Conservation (phyloP, 768 basidiomycete species). For the Rhodotorula graminis region DNA sequence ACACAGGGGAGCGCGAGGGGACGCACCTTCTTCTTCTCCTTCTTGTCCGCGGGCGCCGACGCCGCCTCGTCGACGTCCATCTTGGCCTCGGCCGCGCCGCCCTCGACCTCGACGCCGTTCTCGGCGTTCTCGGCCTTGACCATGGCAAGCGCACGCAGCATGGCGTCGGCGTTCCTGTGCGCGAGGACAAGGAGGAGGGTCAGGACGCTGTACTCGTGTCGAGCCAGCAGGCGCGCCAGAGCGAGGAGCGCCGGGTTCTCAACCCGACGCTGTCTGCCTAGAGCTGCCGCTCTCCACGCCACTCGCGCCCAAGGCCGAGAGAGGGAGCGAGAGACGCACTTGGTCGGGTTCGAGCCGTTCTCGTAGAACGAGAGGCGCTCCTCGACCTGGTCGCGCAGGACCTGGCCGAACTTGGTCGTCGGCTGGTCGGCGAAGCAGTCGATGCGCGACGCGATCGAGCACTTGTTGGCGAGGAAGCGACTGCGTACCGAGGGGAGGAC, state of each 20-base stretch:
- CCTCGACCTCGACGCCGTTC: slow-evolving; percentile 15
- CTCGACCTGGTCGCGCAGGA: slow-evolving; percentile 86
- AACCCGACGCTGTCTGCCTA: no score
- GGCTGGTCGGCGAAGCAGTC: slow-evolving; percentile 78
- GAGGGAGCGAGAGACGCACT: no score
- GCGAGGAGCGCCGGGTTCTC: no score
- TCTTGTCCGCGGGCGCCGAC: slow-evolving; percentile 32
- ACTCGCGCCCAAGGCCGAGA: no score
- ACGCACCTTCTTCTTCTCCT: slow-evolving; percentile 21
- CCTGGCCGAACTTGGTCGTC: slow-evolving; percentile 89
- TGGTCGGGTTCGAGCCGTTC: slow-evolving; percentile 77
- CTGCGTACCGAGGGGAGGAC: slow-evolving; percentile 38
- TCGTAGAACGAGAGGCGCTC: slow-evolving; percentile 93
- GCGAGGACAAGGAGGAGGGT: no score
- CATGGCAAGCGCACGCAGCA: slow-evolving; percentile 27
- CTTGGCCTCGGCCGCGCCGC: not conserved
- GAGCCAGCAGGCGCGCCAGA: not conserved
- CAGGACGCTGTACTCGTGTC: no score
- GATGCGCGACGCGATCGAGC: slow-evolving; percentile 92
- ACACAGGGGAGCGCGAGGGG: no score
- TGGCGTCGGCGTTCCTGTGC: slow-evolving; percentile 31
- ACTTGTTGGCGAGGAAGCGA: slow-evolving; percentile 96
- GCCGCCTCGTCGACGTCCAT: slow-evolving; percentile 12
- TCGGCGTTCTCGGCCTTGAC: slow-evolving; percentile 28
- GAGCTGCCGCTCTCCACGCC: no score